phyloP scores from a whole-genome alignment of 768 basidiomycete genomes.

The Mycena amicta region DNA sequence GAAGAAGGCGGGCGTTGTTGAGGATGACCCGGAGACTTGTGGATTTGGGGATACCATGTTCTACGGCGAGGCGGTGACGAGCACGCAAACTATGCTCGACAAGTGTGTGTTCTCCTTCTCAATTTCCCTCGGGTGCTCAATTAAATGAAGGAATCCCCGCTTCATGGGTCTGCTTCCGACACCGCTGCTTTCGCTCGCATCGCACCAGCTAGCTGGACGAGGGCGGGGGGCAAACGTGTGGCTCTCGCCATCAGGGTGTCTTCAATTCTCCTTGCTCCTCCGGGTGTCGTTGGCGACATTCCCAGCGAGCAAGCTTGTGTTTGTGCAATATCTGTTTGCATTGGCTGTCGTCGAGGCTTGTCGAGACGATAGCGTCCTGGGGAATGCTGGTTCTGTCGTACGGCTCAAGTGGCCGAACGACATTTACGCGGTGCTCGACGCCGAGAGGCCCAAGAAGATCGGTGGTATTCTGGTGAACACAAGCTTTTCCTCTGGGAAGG shows the following conservation, averaged over 20 bases:
- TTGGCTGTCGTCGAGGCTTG: constrained; percentile 90
- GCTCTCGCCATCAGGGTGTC: constrained; percentile 90
- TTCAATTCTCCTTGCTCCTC: constrained; percentile 79
- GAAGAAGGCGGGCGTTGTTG: constrained; percentile 25
- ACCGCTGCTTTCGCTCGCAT: constrained; percentile 82
- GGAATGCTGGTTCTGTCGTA: constrained; percentile 55
- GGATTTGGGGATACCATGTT: constrained; percentile 77
- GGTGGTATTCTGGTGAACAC: constrained; percentile 93
- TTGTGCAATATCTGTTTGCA: constrained; percentile 90
- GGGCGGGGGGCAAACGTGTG: constrained; percentile 89
- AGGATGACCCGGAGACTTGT: constrained; percentile 37
- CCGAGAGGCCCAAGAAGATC: constrained; percentile 64
- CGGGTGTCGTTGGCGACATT: constrained; percentile 55
- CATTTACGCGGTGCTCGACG: constrained; percentile 70
- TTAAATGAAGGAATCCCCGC: constrained; percentile 64
- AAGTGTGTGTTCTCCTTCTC: constrained; percentile 56
- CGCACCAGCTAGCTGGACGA: constrained; percentile 84
- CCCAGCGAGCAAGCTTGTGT: constrained; percentile 74
- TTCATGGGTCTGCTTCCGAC: constrained; percentile 70
- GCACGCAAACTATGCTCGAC: constrained; percentile 93
- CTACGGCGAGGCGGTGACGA: constrained; percentile 89
- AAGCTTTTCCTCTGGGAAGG: constrained; percentile 70
- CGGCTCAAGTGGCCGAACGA: constrained; percentile 98
- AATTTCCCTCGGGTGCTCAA: constrained; percentile 5
- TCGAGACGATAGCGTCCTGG: constrained; percentile 57